phyloP scores from a whole-genome alignment of 108 stramenopile genomes.

The Nitzschia inconspicua region DNA sequence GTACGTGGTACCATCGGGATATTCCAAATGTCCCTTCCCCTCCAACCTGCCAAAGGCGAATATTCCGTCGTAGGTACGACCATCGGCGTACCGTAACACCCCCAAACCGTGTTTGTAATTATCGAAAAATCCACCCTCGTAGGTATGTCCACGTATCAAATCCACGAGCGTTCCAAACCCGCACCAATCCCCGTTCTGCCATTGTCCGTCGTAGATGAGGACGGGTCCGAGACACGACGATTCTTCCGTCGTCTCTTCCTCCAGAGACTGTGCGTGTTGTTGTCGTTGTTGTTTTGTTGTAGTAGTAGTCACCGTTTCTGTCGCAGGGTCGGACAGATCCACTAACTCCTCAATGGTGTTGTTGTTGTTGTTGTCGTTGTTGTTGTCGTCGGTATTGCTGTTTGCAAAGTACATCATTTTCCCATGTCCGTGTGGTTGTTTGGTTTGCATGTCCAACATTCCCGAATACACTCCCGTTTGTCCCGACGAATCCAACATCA shows the following conservation, averaged over 20 bases:
- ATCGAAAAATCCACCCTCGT: slow-evolving; percentile 24
- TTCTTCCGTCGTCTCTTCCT: too few species aligned
- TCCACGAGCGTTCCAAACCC: slow-evolving; percentile 13
- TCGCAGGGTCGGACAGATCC: too few species aligned
- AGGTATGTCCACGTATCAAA: slow-evolving; percentile 3
- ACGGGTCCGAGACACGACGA: too few species aligned
- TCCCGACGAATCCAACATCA: too few species aligned
- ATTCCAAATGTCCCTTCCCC: slow-evolving; percentile 21
- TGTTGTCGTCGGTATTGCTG: too few species aligned
- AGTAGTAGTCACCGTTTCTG: not conserved
- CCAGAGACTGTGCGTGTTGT: too few species aligned
- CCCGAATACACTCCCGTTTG: slow-evolving; percentile 9
- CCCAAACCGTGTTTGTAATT: slow-evolving; percentile 31
- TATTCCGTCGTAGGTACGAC: slow-evolving; percentile 22
- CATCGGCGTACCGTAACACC: slow-evolving; percentile 29
- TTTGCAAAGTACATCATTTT: slow-evolving; percentile 7
- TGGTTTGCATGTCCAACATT: not conserved
- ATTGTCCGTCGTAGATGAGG: slow-evolving; percentile 20
- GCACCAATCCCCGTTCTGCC: slow-evolving; percentile 16
- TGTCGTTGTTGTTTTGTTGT: too few species aligned
- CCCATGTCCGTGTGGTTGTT: slow-evolving; percentile 14
- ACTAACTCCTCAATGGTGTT: too few species aligned
- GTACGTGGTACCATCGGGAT: slow-evolving; percentile 29
- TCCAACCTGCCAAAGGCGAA: slow-evolving; percentile 26
- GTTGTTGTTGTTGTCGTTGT: too few species aligned